These are phyloP conservation scores for Sapria himalayana DNA, from an alignment of 345 rosid genomes.

Conservation along the genomic window DNA sequence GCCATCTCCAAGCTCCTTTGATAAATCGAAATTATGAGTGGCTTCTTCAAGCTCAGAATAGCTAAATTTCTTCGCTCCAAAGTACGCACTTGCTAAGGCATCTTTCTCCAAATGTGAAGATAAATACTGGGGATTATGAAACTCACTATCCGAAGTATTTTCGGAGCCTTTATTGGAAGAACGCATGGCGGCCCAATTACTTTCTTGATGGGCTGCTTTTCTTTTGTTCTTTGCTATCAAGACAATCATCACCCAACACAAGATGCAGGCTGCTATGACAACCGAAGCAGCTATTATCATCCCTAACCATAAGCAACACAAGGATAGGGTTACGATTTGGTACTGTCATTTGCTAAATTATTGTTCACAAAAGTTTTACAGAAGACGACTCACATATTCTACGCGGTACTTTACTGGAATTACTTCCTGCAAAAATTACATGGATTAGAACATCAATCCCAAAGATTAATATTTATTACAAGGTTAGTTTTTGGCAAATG, in stretches of 20 bases:
- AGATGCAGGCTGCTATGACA: constrained; percentile 6
- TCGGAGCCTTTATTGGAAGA: constrained; percentile 25
- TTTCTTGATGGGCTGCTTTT: constrained; percentile 13
- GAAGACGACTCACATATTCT: too few species aligned
- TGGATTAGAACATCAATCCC: too few species aligned
- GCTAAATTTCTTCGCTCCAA: constrained; percentile 34
- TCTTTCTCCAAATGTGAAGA: constrained; percentile 21
- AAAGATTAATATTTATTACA: too few species aligned
- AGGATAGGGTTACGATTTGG: too few species aligned
- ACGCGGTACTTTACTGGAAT: too few species aligned
- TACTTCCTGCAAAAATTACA: too few species aligned
- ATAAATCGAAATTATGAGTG: constrained; percentile 26
- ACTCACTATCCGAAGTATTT: constrained; percentile 20
- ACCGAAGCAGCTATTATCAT: constrained; percentile 13
- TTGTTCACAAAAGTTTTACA: too few species aligned
- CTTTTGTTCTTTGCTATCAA: constrained; percentile 16
- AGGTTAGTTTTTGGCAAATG: too few species aligned
- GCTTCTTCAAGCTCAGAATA: constrained; percentile 42
- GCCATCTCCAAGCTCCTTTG: constrained; percentile 41
- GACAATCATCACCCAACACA: constrained; percentile 7
- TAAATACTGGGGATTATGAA: constrained; percentile 25
- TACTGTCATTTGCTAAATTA: too few species aligned
- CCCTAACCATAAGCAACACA: constrained; percentile 21
- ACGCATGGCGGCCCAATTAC: constrained; percentile 20
- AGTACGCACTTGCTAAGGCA: constrained; percentile 17